Percentiles rank a stretch among this genome's conserved stretches.
phyloP scores from a whole-genome alignment of 2,329 filamentous ascomycete genomes.

The Zalaria sp. region DNA sequence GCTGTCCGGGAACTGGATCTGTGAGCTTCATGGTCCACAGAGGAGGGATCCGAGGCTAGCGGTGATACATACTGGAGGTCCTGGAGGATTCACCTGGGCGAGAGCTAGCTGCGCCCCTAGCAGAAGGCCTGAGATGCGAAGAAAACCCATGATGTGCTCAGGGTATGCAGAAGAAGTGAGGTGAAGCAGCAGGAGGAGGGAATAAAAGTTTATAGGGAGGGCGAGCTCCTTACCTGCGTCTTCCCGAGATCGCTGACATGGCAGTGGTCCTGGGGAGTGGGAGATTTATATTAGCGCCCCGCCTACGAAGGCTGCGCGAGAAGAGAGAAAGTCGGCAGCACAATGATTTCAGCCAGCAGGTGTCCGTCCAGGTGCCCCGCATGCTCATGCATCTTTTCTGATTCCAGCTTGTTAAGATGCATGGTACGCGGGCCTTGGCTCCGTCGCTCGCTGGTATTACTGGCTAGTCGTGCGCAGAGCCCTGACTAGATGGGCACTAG shows the following conservation, averaged over 20 bases:
- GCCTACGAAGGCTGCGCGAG: neutral
- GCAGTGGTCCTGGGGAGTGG: neutral
- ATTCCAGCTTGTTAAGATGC: neutral
- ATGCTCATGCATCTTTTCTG: neutral
- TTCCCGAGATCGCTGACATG: neutral
- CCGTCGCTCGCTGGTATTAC: neutral
- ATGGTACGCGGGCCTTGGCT: neutral
- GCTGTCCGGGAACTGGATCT: conserved; percentile 11
- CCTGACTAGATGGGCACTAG: neutral
- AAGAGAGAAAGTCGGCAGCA: neutral
- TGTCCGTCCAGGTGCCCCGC: neutral
- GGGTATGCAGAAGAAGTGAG: neutral
- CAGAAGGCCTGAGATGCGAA: conserved; percentile 6
- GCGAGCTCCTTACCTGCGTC: neutral
- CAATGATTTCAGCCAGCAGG: neutral
- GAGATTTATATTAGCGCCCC: neutral
- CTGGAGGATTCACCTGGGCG: conserved; percentile 13
- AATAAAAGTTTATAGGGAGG: neutral
- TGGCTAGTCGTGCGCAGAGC: neutral
- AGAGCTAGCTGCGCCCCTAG: conserved; percentile 16
- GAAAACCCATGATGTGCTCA: neutral
- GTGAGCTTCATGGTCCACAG: neutral
- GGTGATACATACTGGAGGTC: conserved; percentile 6
- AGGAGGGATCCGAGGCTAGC: neutral
- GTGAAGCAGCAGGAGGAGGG: neutral